phyloP scores from a whole-genome alignment of 2,329 filamentous ascomycete species.

The Talaromyces sp. region DNA sequence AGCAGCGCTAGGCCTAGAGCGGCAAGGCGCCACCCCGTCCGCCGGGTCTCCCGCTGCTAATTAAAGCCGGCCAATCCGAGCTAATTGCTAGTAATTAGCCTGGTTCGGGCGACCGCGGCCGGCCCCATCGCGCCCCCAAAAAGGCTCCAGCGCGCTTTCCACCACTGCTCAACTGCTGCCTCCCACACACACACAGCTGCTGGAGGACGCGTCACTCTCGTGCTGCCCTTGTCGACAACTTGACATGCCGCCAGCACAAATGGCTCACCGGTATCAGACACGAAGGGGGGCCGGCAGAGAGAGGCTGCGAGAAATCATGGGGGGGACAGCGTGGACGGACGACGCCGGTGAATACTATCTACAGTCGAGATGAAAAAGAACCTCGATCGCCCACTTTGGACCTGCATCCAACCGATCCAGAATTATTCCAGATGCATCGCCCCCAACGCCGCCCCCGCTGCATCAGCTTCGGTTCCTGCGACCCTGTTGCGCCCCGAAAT shows the following conservation, averaged over 20 bases:
- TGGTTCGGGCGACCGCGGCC: not conserved
- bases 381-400: not conserved
- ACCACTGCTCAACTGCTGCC: not conserved
- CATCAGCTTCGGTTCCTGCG: slow-evolving; percentile 22
- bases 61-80: not conserved
- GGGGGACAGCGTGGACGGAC: not conserved
- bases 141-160: not conserved
- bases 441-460: slow-evolving; percentile 12
- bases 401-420: not conserved
- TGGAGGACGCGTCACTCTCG: not conserved
- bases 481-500: slow-evolving; percentile 16
- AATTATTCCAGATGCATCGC: slow-evolving; percentile 15
- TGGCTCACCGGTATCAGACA: no score
- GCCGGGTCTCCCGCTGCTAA: not conserved
- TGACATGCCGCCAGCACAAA: not conserved
- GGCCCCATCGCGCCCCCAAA: not conserved
- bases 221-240: not conserved
- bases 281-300: not conserved
- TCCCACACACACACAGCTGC: not conserved
- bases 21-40: not conserved
- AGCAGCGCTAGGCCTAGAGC: not conserved
- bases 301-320: not conserved
- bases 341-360: not conserved
- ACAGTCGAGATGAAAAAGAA: not conserved
- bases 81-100: not conserved